Base-by-base conservation (phyloP, 1,139 yeast species). In the Taphrina pruni region DNA sequence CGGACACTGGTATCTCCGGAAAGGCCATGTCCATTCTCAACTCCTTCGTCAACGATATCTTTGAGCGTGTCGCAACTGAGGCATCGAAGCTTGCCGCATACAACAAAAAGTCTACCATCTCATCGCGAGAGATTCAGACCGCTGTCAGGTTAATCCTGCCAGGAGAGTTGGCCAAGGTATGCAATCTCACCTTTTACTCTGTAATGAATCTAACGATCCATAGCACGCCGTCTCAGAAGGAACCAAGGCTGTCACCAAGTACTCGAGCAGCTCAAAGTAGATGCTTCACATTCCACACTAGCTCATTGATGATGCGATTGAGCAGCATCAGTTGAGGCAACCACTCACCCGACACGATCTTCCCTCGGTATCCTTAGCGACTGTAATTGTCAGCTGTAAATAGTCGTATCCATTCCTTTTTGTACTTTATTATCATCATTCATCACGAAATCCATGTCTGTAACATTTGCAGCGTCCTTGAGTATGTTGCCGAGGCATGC, bases 11-110 rank as follows among this genome's bases (percentile, higher is more conserved):
- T 92, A 94, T 94, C 81, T 94, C 99, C 76, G 97, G 93, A 84
- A 91, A 92, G 84, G 97, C 99, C 76, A 94, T 94, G 97, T 92
- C 97, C 72, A 94, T 94, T 82, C 89, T 94, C 95, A 94, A 94
- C 90, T 94, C 98, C 69, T 94, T 94, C 78, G 99, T 94, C 77
- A 93, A 93, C 84, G 75, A 75, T 57, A 90, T 90, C 79, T 90
- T 90, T 78, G 96, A 90, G 84, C 89, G 96, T 87, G 88, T 88
- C 78, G 99, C 99, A 77, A 84, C 95, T 77, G 99, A 94, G 85
- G 97, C 99, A 78, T 94, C 99, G 76, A 94, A 94, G 86, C 89
- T 94, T 81, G 99, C 99, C 84, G 97, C 97, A 80, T 94, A 94
- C 90, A 94, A 94, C 90, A 94, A 94, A 88, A 93, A 93, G 86